Evolutionary conservation across 139 green algal genomes (phyloP).

Genomic region (Tetradesmus lagerheimii): DNA sequence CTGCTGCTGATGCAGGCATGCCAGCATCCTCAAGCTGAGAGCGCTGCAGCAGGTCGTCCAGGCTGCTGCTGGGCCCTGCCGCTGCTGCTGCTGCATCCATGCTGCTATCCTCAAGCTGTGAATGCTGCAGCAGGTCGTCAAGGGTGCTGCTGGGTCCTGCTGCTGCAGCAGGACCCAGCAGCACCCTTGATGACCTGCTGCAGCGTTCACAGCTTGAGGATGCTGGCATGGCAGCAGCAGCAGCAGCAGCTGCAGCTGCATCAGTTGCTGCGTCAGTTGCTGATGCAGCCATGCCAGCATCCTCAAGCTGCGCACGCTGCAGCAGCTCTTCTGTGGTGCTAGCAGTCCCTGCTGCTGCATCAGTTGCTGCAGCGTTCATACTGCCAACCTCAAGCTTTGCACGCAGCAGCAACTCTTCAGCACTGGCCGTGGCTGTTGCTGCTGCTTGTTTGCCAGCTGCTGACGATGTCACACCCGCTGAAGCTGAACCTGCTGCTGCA

Average conservation of each 20-base stretch:
- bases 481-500: too few species aligned
- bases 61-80: background rate
- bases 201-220: conserved; percentile 70
- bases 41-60: conserved; percentile 16
- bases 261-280: background rate
- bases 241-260: background rate
- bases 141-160: background rate
- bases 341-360: background rate
- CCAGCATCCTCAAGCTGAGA: conserved; percentile 76
- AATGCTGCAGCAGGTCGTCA: conserved; percentile 1
- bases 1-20: conserved; percentile 48
- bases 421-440: too few species aligned
- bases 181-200: conserved; percentile 20
- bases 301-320: background rate
- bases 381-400: too few species aligned
- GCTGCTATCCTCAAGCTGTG: conserved; percentile 76
- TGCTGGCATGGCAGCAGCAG: conserved; percentile 39
- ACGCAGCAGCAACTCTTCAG: too few species aligned
- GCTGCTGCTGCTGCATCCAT: conserved; percentile 48
- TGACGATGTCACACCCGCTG: too few species aligned
- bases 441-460: too few species aligned
- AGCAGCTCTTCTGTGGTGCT: background rate
- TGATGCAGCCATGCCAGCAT: background rate
- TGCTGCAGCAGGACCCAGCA: background rate
- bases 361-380: too few species aligned